phyloP scores from a whole-genome alignment of 306 rosid species.

The Prosopis cineraria region DNA sequence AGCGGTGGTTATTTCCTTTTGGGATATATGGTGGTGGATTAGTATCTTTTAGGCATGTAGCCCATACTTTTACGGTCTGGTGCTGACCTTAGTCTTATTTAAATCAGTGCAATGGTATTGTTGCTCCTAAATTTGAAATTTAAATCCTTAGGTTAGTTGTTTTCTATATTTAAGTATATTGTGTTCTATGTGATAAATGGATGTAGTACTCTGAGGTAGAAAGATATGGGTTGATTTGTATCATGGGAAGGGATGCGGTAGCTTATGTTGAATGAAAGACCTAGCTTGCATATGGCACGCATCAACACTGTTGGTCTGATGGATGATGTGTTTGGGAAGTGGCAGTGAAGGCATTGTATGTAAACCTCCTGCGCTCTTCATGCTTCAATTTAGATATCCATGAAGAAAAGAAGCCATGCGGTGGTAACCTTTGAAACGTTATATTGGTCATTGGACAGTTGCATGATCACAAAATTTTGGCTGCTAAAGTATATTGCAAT shows the following conservation, averaged over 20 bases:
- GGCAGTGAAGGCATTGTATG: conserved; percentile 44
- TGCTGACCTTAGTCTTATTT: conserved; percentile 20
- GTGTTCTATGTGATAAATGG: conserved; percentile 25
- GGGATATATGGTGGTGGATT: conserved; percentile 24
- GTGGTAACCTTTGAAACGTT: conserved; percentile 55
- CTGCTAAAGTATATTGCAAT: conserved; percentile 43
- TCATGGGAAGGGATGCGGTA: conserved; percentile 30
- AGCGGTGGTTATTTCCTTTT: conserved; percentile 36
- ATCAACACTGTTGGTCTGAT: conserved; percentile 29
- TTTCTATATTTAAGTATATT: conserved; percentile 31
- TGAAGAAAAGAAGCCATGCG: conserved; percentile 51
- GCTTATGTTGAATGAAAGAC: conserved; percentile 28
- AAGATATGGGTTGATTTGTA: conserved; percentile 18
- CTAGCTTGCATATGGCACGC: conserved; percentile 30
- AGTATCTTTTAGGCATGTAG: conserved; percentile 38
- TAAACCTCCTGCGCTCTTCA: conserved; percentile 42
- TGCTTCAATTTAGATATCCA: conserved; percentile 38
- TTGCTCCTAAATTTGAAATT: conserved; percentile 30
- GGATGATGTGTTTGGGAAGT: conserved; percentile 42
- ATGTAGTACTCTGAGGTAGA: conserved; percentile 28
- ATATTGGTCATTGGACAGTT: conserved; percentile 51
- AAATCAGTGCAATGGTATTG: conserved; percentile 19
- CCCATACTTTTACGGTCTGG: conserved; percentile 17
- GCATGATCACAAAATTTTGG: conserved; percentile 46
- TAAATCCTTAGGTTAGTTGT: conserved; percentile 37